phyloP scores from a whole-genome alignment of 306 rosid genomes.

The Crotalaria pallida region DNA sequence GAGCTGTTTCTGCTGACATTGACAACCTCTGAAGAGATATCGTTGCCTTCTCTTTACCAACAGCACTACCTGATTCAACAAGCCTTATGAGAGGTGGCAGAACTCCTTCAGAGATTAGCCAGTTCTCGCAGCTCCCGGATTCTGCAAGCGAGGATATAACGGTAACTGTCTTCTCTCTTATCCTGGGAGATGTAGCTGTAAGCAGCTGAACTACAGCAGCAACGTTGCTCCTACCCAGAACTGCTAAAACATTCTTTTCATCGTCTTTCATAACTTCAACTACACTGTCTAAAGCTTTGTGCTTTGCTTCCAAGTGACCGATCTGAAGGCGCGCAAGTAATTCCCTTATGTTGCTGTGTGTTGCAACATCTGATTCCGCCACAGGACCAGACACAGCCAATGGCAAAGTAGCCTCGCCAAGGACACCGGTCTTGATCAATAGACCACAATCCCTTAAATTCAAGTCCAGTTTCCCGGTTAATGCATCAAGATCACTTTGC shows the following conservation, averaged over 20 bases:
- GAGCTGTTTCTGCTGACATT: slow-evolving; percentile 57
- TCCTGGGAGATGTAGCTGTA: slow-evolving; percentile 64
- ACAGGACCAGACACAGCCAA: slow-evolving; percentile 32
- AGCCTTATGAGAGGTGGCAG: slow-evolving; percentile 82
- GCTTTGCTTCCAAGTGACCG: slow-evolving; percentile 78
- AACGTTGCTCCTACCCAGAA: slow-evolving; percentile 63
- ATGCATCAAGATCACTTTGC: slow-evolving; percentile 85
- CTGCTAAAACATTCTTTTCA: slow-evolving; percentile 57
- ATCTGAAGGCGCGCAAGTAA: slow-evolving; percentile 88
- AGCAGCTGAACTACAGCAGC: slow-evolving; percentile 78
- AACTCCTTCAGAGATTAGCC: slow-evolving; percentile 82
- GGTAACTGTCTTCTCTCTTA: slow-evolving; percentile 73
- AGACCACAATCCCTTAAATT: slow-evolving; percentile 79
- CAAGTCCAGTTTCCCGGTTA: slow-evolving; percentile 73
- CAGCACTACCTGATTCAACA: slow-evolving; percentile 69
- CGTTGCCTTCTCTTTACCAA: slow-evolving; percentile 81
- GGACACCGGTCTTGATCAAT: slow-evolving; percentile 88
- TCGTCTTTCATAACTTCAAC: slow-evolving; percentile 83
- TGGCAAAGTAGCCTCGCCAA: slow-evolving; percentile 71
- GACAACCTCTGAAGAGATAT: slow-evolving; percentile 82
- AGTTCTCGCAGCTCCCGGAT: slow-evolving; percentile 55
- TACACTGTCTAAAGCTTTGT: slow-evolving; percentile 67
- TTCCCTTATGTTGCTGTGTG: slow-evolving; percentile 47
- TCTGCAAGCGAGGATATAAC: slow-evolving; percentile 77
- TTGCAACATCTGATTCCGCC: slow-evolving; percentile 40